phyloP scores from a whole-genome alignment of 495 filamentous ascomycete genomes.

The Penicillium ochrochloron region DNA sequence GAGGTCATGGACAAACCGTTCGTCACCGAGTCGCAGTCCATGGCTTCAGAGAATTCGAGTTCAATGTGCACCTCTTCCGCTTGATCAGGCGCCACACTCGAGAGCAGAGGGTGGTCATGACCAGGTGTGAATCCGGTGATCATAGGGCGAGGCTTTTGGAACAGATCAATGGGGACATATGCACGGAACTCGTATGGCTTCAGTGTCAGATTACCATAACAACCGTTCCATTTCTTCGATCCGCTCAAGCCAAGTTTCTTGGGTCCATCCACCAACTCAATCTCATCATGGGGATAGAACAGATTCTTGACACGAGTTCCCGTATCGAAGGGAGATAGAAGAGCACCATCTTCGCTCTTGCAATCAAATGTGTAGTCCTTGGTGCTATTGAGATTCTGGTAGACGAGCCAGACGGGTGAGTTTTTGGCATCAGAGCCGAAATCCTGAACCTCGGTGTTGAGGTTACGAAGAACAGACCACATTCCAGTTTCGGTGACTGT shows the following conservation, averaged over 20 bases:
- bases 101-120: constrained; percentile 62
- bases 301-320: constrained; percentile 64
- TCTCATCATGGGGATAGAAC: constrained; percentile 64
- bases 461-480: constrained; percentile 63
- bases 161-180: constrained; percentile 59
- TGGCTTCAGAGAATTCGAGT: constrained; percentile 63
- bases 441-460: constrained; percentile 54
- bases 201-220: constrained; percentile 56
- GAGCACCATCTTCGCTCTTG: constrained; percentile 42
- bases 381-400: constrained; percentile 61
- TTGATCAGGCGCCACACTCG: constrained; percentile 47
- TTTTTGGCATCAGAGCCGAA: constrained; percentile 45
- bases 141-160: constrained; percentile 57
- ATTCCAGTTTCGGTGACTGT: constrained; percentile 66
- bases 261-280: constrained; percentile 44
- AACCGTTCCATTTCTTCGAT: constrained; percentile 57
- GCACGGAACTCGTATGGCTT: constrained; percentile 65
- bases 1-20: constrained; percentile 56
- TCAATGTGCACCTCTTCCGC: constrained; percentile 53
- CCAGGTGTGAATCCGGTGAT: constrained; percentile 67
- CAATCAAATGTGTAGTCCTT: constrained; percentile 65
- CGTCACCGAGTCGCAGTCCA: constrained; percentile 64
- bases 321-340: constrained; percentile 62
- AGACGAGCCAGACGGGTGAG: constrained; percentile 67
- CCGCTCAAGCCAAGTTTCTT: constrained; percentile 46